These are phyloP conservation scores for Starmera stellimalicola DNA, from an alignment of 1,139 yeast genomes.

Conservation along the genomic window DNA sequence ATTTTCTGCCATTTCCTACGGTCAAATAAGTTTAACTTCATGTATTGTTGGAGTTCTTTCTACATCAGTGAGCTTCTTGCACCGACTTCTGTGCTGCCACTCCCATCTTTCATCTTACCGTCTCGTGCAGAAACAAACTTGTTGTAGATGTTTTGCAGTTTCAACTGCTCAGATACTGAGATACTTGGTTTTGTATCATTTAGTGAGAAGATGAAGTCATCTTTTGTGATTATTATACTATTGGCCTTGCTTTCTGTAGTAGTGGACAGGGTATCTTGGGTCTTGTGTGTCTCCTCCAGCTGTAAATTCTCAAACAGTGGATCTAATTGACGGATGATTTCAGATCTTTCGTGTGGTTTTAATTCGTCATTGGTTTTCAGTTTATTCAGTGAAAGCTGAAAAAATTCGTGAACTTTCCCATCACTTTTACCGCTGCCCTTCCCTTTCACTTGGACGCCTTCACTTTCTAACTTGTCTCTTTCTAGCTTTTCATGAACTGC, in stretches of 20 bases:
- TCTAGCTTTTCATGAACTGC: constrained; percentile 79
- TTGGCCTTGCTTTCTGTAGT: constrained; percentile 8
- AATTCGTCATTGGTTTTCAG: constrained; percentile 18
- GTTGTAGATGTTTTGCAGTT: constrained; percentile 55
- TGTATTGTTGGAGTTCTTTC: neutral
- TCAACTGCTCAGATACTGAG: constrained; percentile 57
- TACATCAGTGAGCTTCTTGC: constrained; percentile 71
- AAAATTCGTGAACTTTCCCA: constrained; percentile 23
- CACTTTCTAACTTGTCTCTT: constrained; percentile 25
- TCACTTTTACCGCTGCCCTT: constrained; percentile 15
- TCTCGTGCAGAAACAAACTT: constrained; percentile 74
- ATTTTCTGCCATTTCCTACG: neutral
- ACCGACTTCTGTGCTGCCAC: constrained; percentile 75
- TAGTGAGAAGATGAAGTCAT: constrained; percentile 56
- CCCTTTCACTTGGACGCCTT: constrained; percentile 18
- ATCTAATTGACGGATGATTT: constrained; percentile 38
- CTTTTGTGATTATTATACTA: constrained; percentile 33
- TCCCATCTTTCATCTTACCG: constrained; percentile 86
- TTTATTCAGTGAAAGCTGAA: constrained; percentile 26
- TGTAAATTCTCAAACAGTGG: constrained; percentile 19
- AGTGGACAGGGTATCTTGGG: neutral
- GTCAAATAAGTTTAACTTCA: neutral
- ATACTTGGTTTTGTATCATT: constrained; percentile 82
- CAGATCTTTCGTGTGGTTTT: constrained; percentile 36
- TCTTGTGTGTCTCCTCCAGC: neutral